Conservation (phyloP, 106 monocot genomes). For the Acorus gramineus region DNA sequence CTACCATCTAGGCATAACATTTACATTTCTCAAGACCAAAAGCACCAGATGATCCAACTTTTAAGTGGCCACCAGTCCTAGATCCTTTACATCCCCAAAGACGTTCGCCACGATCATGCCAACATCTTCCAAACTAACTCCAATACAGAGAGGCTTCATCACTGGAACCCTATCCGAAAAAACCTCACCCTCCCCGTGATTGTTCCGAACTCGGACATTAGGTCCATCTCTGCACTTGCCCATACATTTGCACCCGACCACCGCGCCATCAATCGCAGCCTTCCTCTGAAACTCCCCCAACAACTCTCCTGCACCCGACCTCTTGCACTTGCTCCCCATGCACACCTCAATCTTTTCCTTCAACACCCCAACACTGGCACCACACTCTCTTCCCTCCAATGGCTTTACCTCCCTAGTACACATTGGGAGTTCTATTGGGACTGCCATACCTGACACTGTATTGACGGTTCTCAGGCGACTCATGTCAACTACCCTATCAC, state of each 20-base stretch:
- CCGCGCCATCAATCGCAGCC: slow-evolving; percentile 51
- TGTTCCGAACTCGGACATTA: slow-evolving; percentile 43
- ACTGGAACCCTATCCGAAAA: too few species aligned
- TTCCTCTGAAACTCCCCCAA: slow-evolving; percentile 53
- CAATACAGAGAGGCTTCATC: slow-evolving; percentile 48
- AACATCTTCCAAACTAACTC: slow-evolving; percentile 84
- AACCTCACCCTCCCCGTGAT: background rate
- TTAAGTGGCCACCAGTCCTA: slow-evolving; percentile 11
- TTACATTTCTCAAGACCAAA: too few species aligned
- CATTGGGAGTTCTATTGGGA: background rate
- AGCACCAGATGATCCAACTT: too few species aligned
- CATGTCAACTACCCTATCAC: slow-evolving; percentile 28
- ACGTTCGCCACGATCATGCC: slow-evolving; percentile 38
- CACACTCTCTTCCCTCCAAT: background rate
- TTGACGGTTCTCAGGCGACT: background rate
- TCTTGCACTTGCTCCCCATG: slow-evolving; percentile 95
- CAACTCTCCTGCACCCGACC: slow-evolving; percentile 44
- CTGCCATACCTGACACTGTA: background rate
- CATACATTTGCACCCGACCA: slow-evolving; percentile 93
- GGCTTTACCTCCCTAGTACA: background rate
- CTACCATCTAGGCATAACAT: too few species aligned
- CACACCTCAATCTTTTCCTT: slow-evolving; percentile 71
- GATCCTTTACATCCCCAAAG: slow-evolving; percentile 24
- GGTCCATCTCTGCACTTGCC: slow-evolving; percentile 91
- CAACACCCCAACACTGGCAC: background rate